Percentiles rank a stretch among this genome's conserved stretches.
phyloP scores from a whole-genome alignment of 768 basidiomycete genomes.

The Phanerochaete carnosa region DNA sequence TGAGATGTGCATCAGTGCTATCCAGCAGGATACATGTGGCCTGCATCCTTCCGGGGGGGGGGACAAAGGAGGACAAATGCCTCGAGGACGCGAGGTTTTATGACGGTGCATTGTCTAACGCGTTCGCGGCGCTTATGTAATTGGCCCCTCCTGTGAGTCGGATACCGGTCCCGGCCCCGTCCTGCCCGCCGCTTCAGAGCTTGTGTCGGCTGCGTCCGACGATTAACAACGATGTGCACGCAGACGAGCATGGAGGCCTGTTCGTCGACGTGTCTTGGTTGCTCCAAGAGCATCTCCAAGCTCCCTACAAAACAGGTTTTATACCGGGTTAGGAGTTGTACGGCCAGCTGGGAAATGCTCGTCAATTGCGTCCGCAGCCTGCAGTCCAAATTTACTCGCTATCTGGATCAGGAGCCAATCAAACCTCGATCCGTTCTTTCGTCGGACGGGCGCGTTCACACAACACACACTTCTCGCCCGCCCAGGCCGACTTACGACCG shows the following conservation, averaged over 20 bases:
- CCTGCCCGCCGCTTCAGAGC: background rate
- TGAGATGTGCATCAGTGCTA: too few relatives aligned
- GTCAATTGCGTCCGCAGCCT: background rate
- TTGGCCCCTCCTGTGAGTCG: background rate
- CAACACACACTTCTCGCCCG: background rate
- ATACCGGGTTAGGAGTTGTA: background rate
- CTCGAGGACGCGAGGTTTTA: background rate
- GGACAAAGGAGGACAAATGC: too few relatives aligned
- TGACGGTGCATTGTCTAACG: background rate
- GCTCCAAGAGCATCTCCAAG: too few relatives aligned
- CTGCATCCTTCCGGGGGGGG: too few relatives aligned
- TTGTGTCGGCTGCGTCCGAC: background rate
- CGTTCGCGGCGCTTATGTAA: background rate
- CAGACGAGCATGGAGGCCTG: background rate
- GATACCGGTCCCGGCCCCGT: background rate
- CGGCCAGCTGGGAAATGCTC: background rate
- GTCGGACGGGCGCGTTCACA: background rate
- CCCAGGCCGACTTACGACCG: conserved; percentile 6
- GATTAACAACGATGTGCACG: background rate
- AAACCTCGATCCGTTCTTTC: background rate
- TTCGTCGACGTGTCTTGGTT: too few relatives aligned
- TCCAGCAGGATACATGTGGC: too few relatives aligned
- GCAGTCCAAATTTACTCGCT: background rate
- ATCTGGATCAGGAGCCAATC: background rate
- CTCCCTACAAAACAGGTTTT: too few relatives aligned